phyloP scores from a whole-genome alignment of 1,284 basidiomycete genomes.

The Phylloboletellus chloephorus region DNA sequence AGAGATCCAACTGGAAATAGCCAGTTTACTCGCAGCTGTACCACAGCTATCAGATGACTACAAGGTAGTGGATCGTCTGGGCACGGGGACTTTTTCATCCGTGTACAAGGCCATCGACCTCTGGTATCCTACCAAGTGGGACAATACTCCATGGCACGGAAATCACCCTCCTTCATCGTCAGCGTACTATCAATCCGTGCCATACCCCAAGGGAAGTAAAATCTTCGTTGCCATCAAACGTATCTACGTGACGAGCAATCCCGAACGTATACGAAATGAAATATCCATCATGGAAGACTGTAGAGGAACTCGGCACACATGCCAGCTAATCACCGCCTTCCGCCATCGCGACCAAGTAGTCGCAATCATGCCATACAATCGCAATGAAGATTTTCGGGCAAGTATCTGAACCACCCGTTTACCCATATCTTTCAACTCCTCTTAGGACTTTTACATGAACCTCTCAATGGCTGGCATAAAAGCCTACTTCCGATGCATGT shows the following conservation, averaged over 20 bases:
- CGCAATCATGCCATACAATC: conserved; percentile 91
- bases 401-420: conserved; percentile 24
- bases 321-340: conserved; percentile 93
- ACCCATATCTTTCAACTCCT: conserved; percentile 7
- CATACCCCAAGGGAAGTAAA: conserved; percentile 40
- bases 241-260: conserved; percentile 95
- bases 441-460: conserved; percentile 68
- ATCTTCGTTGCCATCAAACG: conserved; percentile 93
- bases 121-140: conserved; percentile 68
- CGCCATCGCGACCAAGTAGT: conserved; percentile 91
- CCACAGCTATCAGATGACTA: conserved; percentile 68
- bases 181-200: conserved; percentile 52
- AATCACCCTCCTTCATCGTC: conserved; percentile 55
- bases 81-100: conserved; percentile 97
- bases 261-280: conserved; percentile 91
- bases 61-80: conserved; percentile 83
- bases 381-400: conserved; percentile 91
- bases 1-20: conserved; percentile 76
- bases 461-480: conserved; percentile 75
- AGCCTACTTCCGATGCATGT: conserved; percentile 87
- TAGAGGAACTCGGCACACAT: conserved; percentile 78
- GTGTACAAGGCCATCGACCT: conserved; percentile 96
- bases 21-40: conserved; percentile 54
- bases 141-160: conserved; percentile 80
- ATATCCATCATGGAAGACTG: conserved; percentile 87